These are phyloP conservation scores for Thraustochytrium sp. DNA, from an alignment of 352 stramenopile genomes.

Conservation along the genomic window DNA sequence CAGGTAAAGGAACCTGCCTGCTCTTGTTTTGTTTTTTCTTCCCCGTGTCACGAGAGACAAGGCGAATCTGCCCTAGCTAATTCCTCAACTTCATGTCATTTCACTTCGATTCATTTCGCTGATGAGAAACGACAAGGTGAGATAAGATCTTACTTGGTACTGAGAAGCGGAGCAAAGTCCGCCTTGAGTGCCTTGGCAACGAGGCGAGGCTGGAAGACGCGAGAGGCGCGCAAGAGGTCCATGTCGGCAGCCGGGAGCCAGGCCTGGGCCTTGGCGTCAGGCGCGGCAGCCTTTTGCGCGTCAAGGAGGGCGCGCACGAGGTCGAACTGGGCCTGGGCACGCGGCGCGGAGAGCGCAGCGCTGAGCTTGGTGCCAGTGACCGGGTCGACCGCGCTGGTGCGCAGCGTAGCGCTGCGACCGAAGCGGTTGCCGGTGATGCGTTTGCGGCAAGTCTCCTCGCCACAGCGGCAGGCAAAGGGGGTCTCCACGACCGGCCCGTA, in stretches of 20 bases:
- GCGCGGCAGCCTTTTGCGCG: background rate
- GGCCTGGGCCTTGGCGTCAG: background rate
- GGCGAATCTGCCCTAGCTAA: too few relatives aligned
- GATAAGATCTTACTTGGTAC: too few relatives aligned
- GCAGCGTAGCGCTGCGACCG: background rate
- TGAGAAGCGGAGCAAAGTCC: background rate
- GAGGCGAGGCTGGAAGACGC: background rate
- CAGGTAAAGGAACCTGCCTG: too few relatives aligned
- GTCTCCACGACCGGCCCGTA: slow-evolving; percentile 55
- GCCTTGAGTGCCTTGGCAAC: background rate
- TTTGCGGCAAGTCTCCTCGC: background rate
- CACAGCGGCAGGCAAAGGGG: background rate
- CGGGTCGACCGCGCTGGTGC: background rate
- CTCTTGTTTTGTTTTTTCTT: too few relatives aligned
- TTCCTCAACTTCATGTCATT: too few relatives aligned
- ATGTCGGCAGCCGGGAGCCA: background rate
- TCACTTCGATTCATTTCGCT: too few relatives aligned
- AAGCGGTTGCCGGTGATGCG: background rate
- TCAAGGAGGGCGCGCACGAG: background rate
- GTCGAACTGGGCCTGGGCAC: background rate
- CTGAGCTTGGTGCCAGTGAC: background rate
- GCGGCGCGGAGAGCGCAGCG: background rate
- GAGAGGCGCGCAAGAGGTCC: background rate
- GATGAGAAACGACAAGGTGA: too few relatives aligned
- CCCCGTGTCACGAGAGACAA: too few relatives aligned